Conservation (phyloP, 352 stramenopile genomes). For the Elongisporangium prolatum region DNA sequence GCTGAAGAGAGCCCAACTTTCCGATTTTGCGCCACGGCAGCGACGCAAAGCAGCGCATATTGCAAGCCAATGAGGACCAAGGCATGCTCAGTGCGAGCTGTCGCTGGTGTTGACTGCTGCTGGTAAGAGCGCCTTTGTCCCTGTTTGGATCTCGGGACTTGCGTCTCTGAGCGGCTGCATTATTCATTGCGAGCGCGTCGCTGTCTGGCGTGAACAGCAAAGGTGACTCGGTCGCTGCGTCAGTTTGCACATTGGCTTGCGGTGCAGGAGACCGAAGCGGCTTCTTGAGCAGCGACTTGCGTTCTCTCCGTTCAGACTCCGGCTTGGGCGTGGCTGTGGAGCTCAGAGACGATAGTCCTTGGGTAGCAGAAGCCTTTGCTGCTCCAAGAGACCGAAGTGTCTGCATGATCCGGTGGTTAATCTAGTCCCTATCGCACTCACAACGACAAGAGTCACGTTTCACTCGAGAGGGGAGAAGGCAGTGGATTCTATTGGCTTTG, state of each 20-base stretch:
- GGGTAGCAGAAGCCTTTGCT: not conserved
- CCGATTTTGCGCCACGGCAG: not conserved
- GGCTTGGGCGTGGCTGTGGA: not conserved
- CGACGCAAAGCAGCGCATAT: conserved; percentile 4
- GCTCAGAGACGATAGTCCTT: not conserved
- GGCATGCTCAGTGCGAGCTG: not conserved
- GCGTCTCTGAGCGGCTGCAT: not conserved
- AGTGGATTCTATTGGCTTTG: not conserved
- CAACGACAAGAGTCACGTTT: not conserved
- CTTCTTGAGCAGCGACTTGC: conserved; percentile 13
- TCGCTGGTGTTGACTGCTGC: not conserved
- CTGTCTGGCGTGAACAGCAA: conserved; percentile 23
- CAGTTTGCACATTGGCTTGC: conserved; percentile 1
- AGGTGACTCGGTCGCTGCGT: conserved; percentile 28
- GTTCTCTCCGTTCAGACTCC: conserved; percentile 5
- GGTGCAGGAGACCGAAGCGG: conserved; percentile 1
- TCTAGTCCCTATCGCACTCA: not conserved
- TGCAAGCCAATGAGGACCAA: not conserved
- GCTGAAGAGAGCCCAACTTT: conserved; percentile 1
- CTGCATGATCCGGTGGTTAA: not conserved
- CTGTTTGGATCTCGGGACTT: not conserved
- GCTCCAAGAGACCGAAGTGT: not conserved
- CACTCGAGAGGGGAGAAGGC: not conserved
- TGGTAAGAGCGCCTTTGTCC: not conserved
- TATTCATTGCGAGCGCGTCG: not conserved